Conservation (phyloP, 2,329 filamentous ascomycete species). For the Dactylellina leptospora region DNA sequence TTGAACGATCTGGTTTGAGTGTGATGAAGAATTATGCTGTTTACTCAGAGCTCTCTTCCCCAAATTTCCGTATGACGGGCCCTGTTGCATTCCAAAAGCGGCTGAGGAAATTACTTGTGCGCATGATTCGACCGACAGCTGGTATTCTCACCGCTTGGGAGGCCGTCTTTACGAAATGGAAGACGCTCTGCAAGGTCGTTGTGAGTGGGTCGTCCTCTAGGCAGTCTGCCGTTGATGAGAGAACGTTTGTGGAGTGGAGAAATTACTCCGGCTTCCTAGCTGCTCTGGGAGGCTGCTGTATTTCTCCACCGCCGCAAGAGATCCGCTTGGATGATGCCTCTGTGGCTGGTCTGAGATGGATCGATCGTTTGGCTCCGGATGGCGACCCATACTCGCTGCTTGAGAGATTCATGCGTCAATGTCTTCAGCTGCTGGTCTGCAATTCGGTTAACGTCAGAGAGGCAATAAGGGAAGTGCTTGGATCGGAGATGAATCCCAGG, state of each 20-base stretch:
- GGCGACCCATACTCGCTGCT: slow-evolving; percentile 70
- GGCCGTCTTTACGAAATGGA: slow-evolving; percentile 72
- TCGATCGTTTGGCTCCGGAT: slow-evolving; percentile 69
- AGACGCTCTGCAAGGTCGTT: slow-evolving; percentile 71
- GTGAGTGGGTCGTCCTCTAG: slow-evolving; percentile 36
- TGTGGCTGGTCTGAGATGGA: slow-evolving; percentile 70
- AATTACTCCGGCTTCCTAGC: slow-evolving; percentile 75
- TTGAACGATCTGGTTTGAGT: slow-evolving; percentile 65
- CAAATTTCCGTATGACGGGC: slow-evolving; percentile 72
- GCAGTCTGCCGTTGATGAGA: slow-evolving; percentile 66
- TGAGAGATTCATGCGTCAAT: slow-evolving; percentile 69
- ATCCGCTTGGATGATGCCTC: slow-evolving; percentile 66
- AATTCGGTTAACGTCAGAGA: slow-evolving; percentile 72
- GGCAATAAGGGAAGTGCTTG: slow-evolving; percentile 72
- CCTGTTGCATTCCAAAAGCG: slow-evolving; percentile 76
- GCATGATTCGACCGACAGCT: slow-evolving; percentile 70
- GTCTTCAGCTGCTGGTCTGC: slow-evolving; percentile 72
- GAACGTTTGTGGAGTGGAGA: slow-evolving; percentile 70
- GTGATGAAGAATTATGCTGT: slow-evolving; percentile 70
- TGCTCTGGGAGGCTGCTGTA: slow-evolving; percentile 73
- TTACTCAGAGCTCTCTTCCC: slow-evolving; percentile 71
- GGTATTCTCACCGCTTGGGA: slow-evolving; percentile 76
- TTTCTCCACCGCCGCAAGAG: slow-evolving; percentile 65
- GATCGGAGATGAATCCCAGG: slow-evolving; percentile 70
- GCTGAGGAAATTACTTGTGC: slow-evolving; percentile 68